phyloP scores from a whole-genome alignment of 2,329 filamentous ascomycete genomes.

The Paecilomyces dactylethromorphus region DNA sequence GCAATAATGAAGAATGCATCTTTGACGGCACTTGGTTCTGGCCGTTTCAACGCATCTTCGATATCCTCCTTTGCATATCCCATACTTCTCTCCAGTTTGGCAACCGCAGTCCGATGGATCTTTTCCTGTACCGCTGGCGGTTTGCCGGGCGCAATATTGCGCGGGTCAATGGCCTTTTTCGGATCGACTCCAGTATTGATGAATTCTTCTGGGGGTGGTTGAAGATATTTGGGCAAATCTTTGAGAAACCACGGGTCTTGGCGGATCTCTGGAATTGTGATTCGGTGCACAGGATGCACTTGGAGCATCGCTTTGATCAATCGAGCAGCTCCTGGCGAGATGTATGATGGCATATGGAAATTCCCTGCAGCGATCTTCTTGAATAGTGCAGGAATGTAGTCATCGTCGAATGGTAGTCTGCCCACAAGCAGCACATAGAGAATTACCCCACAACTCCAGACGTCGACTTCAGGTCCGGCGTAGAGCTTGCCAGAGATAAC shows the following conservation, averaged over 20 bases:
- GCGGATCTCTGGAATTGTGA: conserved; percentile 88
- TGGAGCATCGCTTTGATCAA: conserved; percentile 91
- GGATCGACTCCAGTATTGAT: conserved; percentile 90
- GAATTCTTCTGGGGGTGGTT: conserved; percentile 84
- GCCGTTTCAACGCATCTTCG: conserved; percentile 82
- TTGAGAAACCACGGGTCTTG: conserved; percentile 90
- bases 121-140: conserved; percentile 76
- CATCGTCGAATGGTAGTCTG: conserved; percentile 87
- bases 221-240: conserved; percentile 78
- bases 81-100: conserved; percentile 97
- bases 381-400: conserved; percentile 95
- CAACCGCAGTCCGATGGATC: conserved; percentile 84
- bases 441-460: conserved; percentile 65
- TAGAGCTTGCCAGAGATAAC: conserved; percentile 98
- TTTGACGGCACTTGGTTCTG: conserved; percentile 96
- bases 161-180: conserved; percentile 80
- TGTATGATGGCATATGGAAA: conserved; percentile 87
- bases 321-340: conserved; percentile 66
- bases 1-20: conserved; percentile 97
- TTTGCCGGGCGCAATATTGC: conserved; percentile 72
- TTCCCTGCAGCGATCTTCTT: conserved; percentile 95
- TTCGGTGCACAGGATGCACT: conserved; percentile 88
- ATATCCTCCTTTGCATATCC: conserved; percentile 94
- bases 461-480: conserved; percentile 93
- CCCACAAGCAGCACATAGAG: conserved; percentile 61